phyloP scores from a whole-genome alignment of 2,329 filamentous ascomycete genomes.

The Ascochyta fabae region DNA sequence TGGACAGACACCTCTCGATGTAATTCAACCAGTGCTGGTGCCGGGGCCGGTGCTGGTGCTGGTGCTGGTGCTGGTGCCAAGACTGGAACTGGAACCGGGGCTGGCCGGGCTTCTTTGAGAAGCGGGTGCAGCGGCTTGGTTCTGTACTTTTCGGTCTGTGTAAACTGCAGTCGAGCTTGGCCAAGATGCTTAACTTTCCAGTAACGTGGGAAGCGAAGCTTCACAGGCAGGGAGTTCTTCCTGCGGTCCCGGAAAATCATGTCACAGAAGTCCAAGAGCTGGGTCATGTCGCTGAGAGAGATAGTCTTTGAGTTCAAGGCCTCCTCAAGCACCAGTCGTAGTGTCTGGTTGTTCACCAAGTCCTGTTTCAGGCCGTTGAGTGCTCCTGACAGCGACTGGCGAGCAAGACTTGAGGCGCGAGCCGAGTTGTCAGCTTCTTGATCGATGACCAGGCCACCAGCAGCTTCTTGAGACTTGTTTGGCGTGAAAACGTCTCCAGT shows the following conservation, averaged over 20 bases:
- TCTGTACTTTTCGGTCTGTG: conserved; percentile 31
- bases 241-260: conserved; percentile 59
- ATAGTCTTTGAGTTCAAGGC: conserved; percentile 60
- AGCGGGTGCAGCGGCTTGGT: conserved; percentile 21
- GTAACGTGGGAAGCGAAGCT: conserved; percentile 62
- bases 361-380: conserved; percentile 62
- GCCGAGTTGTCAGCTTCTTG: conserved; percentile 53
- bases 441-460: conserved; percentile 62
- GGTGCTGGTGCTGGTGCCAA: background rate
- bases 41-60: background rate
- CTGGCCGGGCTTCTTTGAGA: conserved; percentile 13
- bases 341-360: conserved; percentile 54
- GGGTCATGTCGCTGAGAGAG: conserved; percentile 60
- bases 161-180: conserved; percentile 50
- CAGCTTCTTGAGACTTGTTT: conserved; percentile 39
- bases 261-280: conserved; percentile 64
- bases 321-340: conserved; percentile 63
- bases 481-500: conserved; percentile 57
- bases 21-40: conserved; percentile 5
- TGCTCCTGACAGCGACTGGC: conserved; percentile 65
- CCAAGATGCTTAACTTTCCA: conserved; percentile 63
- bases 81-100: conserved; percentile 10
- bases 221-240: conserved; percentile 57
- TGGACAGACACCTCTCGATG: background rate
- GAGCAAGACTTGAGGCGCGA: conserved; percentile 61